phyloP scores from a whole-genome alignment of 192 early-diverging fungal species.

The Pilobolus umbonatus region DNA sequence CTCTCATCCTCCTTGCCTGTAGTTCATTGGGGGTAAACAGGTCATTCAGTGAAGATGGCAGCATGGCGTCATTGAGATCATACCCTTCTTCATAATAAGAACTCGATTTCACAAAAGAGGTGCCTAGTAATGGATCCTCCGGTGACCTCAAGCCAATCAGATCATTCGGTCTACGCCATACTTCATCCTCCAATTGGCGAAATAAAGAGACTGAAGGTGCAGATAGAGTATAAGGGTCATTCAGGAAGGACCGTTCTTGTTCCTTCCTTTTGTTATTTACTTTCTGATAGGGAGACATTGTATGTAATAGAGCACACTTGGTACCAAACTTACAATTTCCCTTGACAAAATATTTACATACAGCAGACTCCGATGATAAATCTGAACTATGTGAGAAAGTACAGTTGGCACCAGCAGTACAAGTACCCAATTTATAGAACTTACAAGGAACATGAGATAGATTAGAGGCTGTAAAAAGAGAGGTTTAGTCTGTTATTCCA shows the following conservation, averaged over 20 bases:
- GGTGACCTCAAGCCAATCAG: conserved; percentile 7
- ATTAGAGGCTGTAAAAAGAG: conserved; percentile 27
- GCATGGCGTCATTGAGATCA: conserved; percentile 31
- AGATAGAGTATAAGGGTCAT: conserved; percentile 5
- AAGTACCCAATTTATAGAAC: conserved; percentile 69
- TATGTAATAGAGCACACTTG: conserved; percentile 62
- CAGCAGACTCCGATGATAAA: conserved; percentile 51
- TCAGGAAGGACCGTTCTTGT: conserved; percentile 2
- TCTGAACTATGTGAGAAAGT: conserved; percentile 66
- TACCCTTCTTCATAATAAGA: not conserved
- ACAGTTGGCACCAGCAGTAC: conserved; percentile 69
- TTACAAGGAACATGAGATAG: conserved; percentile 69
- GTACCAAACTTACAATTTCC: conserved; percentile 79
- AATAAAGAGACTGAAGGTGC: conserved; percentile 10
- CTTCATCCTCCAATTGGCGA: not conserved
- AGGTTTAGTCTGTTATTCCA: not conserved
- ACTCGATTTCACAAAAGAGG: not conserved
- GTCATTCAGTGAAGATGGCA: conserved; percentile 53
- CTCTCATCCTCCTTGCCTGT: conserved; percentile 9
- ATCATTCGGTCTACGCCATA: conserved; percentile 12
- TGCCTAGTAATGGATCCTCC: not conserved
- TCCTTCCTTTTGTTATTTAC: conserved; percentile 6
- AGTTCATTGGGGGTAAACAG: conserved; percentile 48
- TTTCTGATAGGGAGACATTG: conserved; percentile 19
- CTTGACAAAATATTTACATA: conserved; percentile 74